Evolutionary conservation across 352 stramenopile genomes (phyloP), one percentile per base, ranked within the genome.

Genomic region (Phytopythium mirpurense): DNA sequence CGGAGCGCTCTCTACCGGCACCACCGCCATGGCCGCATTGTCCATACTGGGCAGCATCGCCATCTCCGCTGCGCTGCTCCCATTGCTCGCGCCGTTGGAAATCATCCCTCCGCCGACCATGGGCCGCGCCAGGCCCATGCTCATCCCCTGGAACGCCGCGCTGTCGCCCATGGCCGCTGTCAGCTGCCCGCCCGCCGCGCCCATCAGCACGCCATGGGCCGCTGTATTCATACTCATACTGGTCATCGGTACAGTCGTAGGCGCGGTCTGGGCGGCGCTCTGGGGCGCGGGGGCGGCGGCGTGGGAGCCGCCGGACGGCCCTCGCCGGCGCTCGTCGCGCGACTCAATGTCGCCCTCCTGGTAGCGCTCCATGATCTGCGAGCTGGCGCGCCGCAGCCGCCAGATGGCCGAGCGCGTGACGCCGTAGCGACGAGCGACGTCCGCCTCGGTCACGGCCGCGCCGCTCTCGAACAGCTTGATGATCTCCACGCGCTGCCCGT

Each of bases 401-500:
- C 70, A 74, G 49, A 79, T 77, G 21, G 70, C 70, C 15, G 70
- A 76, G 40, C 66, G 58, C 27, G 61, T 77, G n/a, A 79, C 70
- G 11, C 70, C 67, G 57, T 77, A 79, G 56, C 65, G 63, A 24
- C 68, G 61, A 29, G 70, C 70, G 43, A 79, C 55, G 40, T 79
- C 64, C 8, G 64, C 65, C 57, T 77, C 66, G 5, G 61, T 72
- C 37, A 79, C 56, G 31, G 44, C 53, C 46, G 64, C 60, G 29
- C 67, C 68, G 43, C 65, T 74, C 32, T 77, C 60, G 46, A 74
- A 70, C 27, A 77, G 50, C 59, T 79, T 71, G 59, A 79, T 68
- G 64, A 77, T 79, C 64, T 79, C 70, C 56, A 79, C 62, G 51
- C 67, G 70, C 59, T 79, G 70, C 14, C 65, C 65, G 45, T 79